phyloP scores from a whole-genome alignment of 2,329 filamentous ascomycete species.

The Colletotrichum godetiae region DNA sequence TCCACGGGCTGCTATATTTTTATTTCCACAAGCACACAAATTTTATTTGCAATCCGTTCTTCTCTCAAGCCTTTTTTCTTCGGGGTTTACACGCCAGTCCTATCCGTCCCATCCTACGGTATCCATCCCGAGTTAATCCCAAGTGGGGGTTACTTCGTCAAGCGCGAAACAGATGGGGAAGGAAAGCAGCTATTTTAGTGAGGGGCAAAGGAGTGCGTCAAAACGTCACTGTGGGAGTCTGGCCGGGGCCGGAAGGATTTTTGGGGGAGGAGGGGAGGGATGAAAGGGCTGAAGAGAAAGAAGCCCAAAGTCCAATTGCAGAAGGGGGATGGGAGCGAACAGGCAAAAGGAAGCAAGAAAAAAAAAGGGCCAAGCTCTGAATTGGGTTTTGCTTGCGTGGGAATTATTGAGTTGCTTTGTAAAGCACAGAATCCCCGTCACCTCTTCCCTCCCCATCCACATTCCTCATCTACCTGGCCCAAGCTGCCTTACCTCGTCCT shows the following conservation, averaged over 20 bases:
- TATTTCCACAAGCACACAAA: slow-evolving; percentile 10
- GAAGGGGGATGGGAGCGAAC: not conserved
- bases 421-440: not conserved
- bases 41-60: not conserved
- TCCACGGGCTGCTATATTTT: slow-evolving; percentile 2
- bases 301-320: not conserved
- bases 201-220: slow-evolving; percentile 16
- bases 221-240: not conserved
- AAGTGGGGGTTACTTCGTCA: slow-evolving; percentile 19
- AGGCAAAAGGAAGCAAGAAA: not conserved
- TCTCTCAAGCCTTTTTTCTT: not conserved
- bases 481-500: not conserved
- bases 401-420: slow-evolving; percentile 1
- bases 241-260: not conserved
- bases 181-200: slow-evolving; percentile 1
- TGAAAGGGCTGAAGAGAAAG: not conserved
- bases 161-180: slow-evolving; percentile 20
- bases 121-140: slow-evolving; percentile 10
- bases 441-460: not conserved
- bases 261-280: not conserved
- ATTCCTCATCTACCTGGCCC: not conserved
- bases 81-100: not conserved
- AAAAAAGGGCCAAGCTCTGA: not conserved
- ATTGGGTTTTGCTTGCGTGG: not conserved
- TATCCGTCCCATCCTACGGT: not conserved